phyloP scores from a whole-genome alignment of 768 basidiomycete genomes.

The Lactarius pseudohatsudake region DNA sequence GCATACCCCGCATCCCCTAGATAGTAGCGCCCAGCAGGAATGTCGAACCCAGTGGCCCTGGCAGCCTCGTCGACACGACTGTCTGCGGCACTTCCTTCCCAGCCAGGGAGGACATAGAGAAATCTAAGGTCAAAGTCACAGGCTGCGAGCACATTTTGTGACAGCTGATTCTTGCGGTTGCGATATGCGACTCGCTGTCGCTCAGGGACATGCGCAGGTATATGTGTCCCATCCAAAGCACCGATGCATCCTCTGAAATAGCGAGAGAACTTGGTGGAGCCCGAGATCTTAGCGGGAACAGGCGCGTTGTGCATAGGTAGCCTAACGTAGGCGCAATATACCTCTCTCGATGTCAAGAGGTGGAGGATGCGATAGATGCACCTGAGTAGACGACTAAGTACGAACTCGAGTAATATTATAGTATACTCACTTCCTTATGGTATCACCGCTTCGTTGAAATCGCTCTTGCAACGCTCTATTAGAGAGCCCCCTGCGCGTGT shows the following conservation, averaged over 20 bases:
- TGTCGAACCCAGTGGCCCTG: constrained; percentile 26
- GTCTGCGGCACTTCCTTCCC: constrained; percentile 37
- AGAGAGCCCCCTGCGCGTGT: too few relatives aligned
- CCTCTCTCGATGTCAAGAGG: not conserved
- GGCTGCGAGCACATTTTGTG: constrained; percentile 36
- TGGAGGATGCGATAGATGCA: not conserved
- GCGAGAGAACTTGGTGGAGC: constrained; percentile 30
- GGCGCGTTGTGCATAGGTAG: not conserved
- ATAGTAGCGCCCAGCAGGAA: constrained; percentile 36
- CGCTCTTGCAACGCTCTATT: too few relatives aligned
- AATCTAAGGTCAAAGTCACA: constrained; percentile 29
- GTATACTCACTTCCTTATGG: too few relatives aligned
- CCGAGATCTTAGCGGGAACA: constrained; percentile 23
- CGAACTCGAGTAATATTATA: too few relatives aligned
- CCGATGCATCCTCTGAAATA: constrained; percentile 37
- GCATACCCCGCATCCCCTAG: constrained; percentile 17
- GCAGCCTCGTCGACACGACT: constrained; percentile 33
- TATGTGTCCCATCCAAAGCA: constrained; percentile 40
- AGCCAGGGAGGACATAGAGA: constrained; percentile 33
- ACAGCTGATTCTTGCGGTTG: constrained; percentile 33
- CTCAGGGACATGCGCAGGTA: constrained; percentile 27
- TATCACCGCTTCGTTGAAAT: too few relatives aligned
- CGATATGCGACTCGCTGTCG: constrained; percentile 22
- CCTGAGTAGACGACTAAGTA: not conserved
- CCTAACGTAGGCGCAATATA: not conserved